These are phyloP conservation scores for Phytophthora colocasiae DNA, from an alignment of 352 stramenopile genomes.

Conservation along the genomic window DNA sequence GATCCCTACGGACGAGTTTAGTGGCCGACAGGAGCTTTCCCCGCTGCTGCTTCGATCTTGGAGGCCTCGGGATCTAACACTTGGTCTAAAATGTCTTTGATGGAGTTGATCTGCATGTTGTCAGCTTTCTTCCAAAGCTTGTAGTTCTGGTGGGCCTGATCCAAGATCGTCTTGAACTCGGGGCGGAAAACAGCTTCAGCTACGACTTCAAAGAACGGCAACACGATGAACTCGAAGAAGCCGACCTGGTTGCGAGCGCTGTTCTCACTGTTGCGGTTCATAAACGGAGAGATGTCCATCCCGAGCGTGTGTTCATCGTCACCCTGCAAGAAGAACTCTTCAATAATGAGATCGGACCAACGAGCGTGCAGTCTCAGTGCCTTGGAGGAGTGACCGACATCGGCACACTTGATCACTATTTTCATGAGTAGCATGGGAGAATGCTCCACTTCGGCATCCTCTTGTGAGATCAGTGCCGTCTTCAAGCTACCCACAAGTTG, in stretches of 20 bases:
- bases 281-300: slow-evolving; percentile 92
- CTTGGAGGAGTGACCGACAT: slow-evolving; percentile 94
- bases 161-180: slow-evolving; percentile 83
- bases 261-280: slow-evolving; percentile 92
- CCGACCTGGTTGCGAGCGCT: slow-evolving; percentile 86
- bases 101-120: slow-evolving; percentile 82
- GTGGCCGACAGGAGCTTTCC: slow-evolving; percentile 10
- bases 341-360: slow-evolving; percentile 93
- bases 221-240: slow-evolving; percentile 89
- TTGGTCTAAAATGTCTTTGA: slow-evolving; percentile 86
- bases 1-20: slow-evolving; percentile 30
- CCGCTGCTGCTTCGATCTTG: slow-evolving; percentile 17
- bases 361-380: slow-evolving; percentile 77
- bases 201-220: slow-evolving; percentile 85
- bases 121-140: slow-evolving; percentile 86
- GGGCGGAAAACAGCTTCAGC: slow-evolving; percentile 76
- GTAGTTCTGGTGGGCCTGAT: slow-evolving; percentile 86
- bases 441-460: slow-evolving; percentile 74
- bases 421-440: slow-evolving; percentile 89
- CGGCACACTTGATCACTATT: slow-evolving; percentile 90
- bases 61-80: slow-evolving; percentile 61
- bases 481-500: slow-evolving; percentile 84
- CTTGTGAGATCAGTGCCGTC: slow-evolving; percentile 81
- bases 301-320: slow-evolving; percentile 92
- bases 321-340: slow-evolving; percentile 96